Percentiles rank a stretch among this genome's conserved stretches.
These are phyloP conservation scores for Lactifluus hygrophoroides DNA, from an alignment of 768 basidiomycete genomes.

Conservation along the genomic window DNA sequence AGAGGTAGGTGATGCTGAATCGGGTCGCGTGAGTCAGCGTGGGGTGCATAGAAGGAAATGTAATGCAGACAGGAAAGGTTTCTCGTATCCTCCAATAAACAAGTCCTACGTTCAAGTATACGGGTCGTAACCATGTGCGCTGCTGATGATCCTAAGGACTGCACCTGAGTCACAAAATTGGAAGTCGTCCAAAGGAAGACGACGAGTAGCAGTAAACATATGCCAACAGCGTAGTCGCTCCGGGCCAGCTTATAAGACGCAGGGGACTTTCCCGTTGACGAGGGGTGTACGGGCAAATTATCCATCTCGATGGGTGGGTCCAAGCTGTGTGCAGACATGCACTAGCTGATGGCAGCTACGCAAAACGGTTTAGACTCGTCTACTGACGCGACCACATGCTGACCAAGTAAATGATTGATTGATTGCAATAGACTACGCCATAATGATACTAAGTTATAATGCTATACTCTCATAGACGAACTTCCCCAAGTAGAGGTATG, in stretches of 20 bases:
- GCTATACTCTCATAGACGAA: neutral
- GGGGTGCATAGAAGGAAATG: neutral
- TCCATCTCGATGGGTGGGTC: slow-evolving; percentile 18
- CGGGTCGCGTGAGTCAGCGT: slow-evolving; percentile 5
- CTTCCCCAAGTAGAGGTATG: slow-evolving; percentile 17
- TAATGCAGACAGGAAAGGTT: slow-evolving; percentile 74
- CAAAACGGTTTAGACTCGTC: neutral
- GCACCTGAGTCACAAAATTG: slow-evolving; percentile 80
- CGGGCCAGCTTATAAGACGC: slow-evolving; percentile 6
- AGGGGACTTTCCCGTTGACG: neutral
- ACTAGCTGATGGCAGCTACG: neutral
- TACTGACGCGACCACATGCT: neutral
- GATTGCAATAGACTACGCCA: too few species aligned
- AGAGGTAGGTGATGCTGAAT: slow-evolving; percentile 77
- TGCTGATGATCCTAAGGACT: neutral
- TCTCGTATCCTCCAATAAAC: slow-evolving; percentile 66
- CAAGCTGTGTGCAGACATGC: neutral
- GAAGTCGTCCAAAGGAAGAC: slow-evolving; percentile 84
- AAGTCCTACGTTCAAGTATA: slow-evolving; percentile 29
- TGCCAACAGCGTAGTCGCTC: slow-evolving; percentile 46
- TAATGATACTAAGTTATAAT: neutral
- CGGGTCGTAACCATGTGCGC: neutral
- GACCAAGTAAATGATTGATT: neutral
- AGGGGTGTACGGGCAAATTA: neutral
- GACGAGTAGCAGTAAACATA: slow-evolving; percentile 61